Evolutionary conservation across 2,329 filamentous ascomycete genomes (phyloP), one percentile per base, ranked within the genome.

Genomic region (Clonostachys chloroleuca): DNA sequence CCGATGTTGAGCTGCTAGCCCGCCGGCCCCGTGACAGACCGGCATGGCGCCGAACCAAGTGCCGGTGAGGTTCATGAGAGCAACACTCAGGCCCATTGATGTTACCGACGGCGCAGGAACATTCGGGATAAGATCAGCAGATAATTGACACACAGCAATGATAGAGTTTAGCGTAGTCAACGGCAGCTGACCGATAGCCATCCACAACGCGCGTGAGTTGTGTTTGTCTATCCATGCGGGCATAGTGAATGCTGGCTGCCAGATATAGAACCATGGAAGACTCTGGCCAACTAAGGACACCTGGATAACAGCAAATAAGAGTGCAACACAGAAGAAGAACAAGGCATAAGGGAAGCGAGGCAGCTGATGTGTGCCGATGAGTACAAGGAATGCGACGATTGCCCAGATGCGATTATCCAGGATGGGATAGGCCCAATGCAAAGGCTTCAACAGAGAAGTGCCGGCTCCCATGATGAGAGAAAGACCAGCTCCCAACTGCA

Each of bases 21-120:
- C 92, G 3, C 92, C 92, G 1, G 90, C 90, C 6, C 92, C 92
- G 62, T 97, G 94, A 60, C 94, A 97, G 5, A 94, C 84, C 4
- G 92, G 94, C 94, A 96, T 97, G 6, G 87, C 87, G 43, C 92
- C 92, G 58, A 96, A 95, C 88, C 89, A 95, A 58, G 89, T 92
- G 14, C 87, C 87, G 2, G 87, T 64, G 5, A 96, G 70, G 61
- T 97, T 97, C 81, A 96, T 95, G 3, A 74, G 58, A 1, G 86
- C 84, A 5, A 97, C 89, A 47, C 89, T 95, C 50, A 92, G 63
- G 2, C 92, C 92, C 33, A 97, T 74, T 1, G 83, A 75, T 0
- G 89, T 92, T 6, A 90, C 85, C 0, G 81, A 82, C 0, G 90
- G 89, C 0, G 84, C 55, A 0, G 80, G 77, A 4, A 86, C 66